Percentiles rank a stretch among this genome's conserved stretches.
Conservation (phyloP, 768 basidiomycete species). For the Mycena alexandri region DNA sequence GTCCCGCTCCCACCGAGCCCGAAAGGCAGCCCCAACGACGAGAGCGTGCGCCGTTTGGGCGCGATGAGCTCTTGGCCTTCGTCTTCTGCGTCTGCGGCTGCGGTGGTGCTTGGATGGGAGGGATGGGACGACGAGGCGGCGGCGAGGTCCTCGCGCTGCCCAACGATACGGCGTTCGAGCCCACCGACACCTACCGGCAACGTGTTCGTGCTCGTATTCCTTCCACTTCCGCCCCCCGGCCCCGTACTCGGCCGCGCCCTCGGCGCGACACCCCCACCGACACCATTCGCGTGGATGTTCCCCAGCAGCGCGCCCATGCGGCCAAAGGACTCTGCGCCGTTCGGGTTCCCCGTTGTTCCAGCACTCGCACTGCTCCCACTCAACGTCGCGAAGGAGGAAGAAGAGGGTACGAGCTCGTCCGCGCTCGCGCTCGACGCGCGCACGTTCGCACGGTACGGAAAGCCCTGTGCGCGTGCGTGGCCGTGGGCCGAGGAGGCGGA, state of each 20-base stretch:
- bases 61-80: neutral
- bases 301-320: constrained; percentile 65
- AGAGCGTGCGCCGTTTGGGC: constrained; percentile 22
- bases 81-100: neutral
- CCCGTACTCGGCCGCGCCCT: too few species aligned
- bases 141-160: neutral
- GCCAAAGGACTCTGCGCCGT: constrained; percentile 49
- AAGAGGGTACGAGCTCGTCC: too few species aligned
- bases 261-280: too few species aligned
- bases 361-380: too few species aligned
- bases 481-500: neutral
- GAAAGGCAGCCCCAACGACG: neutral
- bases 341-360: too few species aligned
- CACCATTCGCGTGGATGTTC: neutral
- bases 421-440: too few species aligned
- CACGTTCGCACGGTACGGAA: too few species aligned
- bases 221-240: too few species aligned
- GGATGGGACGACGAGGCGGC: too few species aligned
- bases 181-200: neutral
- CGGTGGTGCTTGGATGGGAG: neutral
- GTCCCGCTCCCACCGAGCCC: neutral
- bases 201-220: neutral
- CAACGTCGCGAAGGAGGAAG: too few species aligned
- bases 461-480: neutral
- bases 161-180: constrained; percentile 1